Evolutionary conservation across 371 early-diverging fungal genomes (phyloP), one percentile per base, ranked within the genome.

Genomic region (Rhizopus sp.): DNA sequence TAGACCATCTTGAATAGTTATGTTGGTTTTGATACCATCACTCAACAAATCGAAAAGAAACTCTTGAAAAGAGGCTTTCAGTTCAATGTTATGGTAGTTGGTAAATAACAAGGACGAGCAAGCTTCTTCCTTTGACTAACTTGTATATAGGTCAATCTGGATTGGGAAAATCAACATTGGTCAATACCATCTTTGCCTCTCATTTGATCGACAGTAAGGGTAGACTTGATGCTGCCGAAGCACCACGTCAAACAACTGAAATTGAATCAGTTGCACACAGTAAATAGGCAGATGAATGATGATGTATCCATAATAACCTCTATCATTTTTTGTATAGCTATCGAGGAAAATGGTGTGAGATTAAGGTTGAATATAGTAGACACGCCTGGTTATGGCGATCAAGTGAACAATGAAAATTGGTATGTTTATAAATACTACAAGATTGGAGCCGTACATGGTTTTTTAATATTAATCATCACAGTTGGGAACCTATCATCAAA

Each of bases 131-230:
- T 37, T 15, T 37, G 15, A 15, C 39, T 40, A 23, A 30, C 39
- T 45, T 54, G 44, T 33, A 32, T 39, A 61, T 63, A 88, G 95
- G 98, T 63, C 95, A 98, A 86, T 89, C 95, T 57, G 99, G 99
- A 23, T 83, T 99, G 54, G 99, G 99, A 59, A 96, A 99, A 74
- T 94, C 98, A 12, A 99, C 99, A 33, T 86, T 99, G 56, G 88
- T 99, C 72, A 98, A 98, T 86, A 97, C 99, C 60, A 75, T 91
- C 57, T 93, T 92, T 73, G 86, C 92, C 45, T 83, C 89, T 16
- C 93, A 93, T 62, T 78, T 93, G 59, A 86, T 92, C 60, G 91
- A 93, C 63, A 85, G 84, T 69, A 89, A 92, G 81, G 93, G 89
- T 37, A 86, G 91, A 60, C 77, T 77, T 50, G 75, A 75, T 48